Conservation (phyloP, 2,329 filamentous ascomycete species). For the Pyrenochaeta sp. region DNA sequence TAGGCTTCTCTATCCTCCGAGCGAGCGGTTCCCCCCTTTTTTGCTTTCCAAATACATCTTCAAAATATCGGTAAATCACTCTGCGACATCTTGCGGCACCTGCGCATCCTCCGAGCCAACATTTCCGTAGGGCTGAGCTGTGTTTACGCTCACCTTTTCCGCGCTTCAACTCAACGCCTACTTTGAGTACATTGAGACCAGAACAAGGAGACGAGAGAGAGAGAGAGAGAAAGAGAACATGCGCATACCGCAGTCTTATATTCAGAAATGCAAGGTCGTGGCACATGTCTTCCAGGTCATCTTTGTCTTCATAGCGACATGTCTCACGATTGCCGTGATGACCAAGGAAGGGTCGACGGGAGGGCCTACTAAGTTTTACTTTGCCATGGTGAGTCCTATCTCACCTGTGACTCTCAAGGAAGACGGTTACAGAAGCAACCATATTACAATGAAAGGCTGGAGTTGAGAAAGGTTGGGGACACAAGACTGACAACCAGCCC, state of each 20-base stretch:
- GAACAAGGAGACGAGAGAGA: neutral
- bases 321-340: slow-evolving; percentile 66
- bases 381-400: slow-evolving; percentile 61
- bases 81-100: neutral
- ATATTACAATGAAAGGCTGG: neutral
- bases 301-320: slow-evolving; percentile 66
- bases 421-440: no score
- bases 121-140: slow-evolving; percentile 2
- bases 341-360: slow-evolving; percentile 63
- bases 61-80: neutral
- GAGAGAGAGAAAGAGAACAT: slow-evolving; percentile 34
- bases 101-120: neutral
- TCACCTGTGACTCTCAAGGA: neutral
- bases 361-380: slow-evolving; percentile 64
- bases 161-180: neutral
- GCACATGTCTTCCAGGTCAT: slow-evolving; percentile 64
- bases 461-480: neutral
- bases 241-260: slow-evolving; percentile 56
- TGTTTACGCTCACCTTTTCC: slow-evolving; percentile 15
- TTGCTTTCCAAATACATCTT: neutral
- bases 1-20: neutral
- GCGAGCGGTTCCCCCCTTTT: neutral
- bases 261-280: slow-evolving; percentile 65
- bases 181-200: neutral
- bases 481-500: slow-evolving; percentile 22